Evolutionary conservation across 192 early-diverging fungal genomes (phyloP), one percentile per base, ranked within the genome.

Genomic region (Mortierella antarctica): DNA sequence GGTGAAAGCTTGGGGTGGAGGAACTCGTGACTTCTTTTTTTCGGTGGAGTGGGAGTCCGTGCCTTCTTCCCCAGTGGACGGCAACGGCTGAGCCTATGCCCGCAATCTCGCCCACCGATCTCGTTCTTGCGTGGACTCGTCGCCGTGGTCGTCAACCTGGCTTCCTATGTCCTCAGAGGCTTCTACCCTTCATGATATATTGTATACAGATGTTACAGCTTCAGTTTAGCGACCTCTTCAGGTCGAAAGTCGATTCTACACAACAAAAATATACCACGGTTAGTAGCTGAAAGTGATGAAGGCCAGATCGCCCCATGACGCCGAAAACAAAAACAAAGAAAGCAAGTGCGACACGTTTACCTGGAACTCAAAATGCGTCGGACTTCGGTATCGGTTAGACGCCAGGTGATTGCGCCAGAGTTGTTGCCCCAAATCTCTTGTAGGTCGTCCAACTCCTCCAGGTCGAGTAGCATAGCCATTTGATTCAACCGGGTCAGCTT

Each of bases 401-500:
- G 83, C 94, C 93, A 95, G 47, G 87, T 86, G 54, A 92, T 85
- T n/a, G 86, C 64, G 8, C 89, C 90, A 46, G 87, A 82, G 44
- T 88, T 86, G 50, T 82, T 83, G 18, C 90, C 90, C 92, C 91
- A 91, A 39, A 89, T 88, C 21, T 96, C 93, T 55, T 87, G 78
- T 12, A 95, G 85, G 73, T 96, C 94, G n/a, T 83, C 83, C 7
- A 87, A 78, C 74, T 88, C 83, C 74, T 97, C 96, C 62, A 97
- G 76, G 21, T 92, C 96, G 47, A 99, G 74, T 40, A 97, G 55
- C 17, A 90, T 93, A 23, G 94, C 88, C 70, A 96, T 94, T 72
- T 97, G 96, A 50, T 89, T 89, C 18, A 99, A 86, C 21, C 95
- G 84, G 5, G 93, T 88, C 71, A 97, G 92, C 62, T 86, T 90